A percentile compares a stretch with the other conserved stretches of the same genome.
phyloP scores from a whole-genome alignment of 2,329 filamentous ascomycete species.

The Cytospora piceae region DNA sequence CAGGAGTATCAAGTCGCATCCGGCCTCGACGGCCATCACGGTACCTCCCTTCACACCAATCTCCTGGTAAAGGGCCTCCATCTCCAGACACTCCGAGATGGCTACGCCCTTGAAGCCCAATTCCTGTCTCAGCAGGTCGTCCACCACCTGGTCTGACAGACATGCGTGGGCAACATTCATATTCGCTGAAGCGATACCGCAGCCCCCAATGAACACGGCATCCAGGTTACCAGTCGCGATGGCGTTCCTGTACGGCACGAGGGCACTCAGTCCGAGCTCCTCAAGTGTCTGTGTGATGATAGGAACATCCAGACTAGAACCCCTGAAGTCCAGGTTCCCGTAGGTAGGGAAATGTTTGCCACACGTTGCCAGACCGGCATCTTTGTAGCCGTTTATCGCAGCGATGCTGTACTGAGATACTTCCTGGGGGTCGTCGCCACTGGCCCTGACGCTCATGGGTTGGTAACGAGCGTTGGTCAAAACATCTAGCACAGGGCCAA shows the following conservation, averaged over 20 bases:
- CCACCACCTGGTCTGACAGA: slow-evolving; percentile 88
- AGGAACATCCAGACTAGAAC: slow-evolving; percentile 87
- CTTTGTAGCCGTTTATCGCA: slow-evolving; percentile 89
- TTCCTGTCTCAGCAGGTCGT: slow-evolving; percentile 85
- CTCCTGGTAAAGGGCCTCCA: slow-evolving; percentile 94
- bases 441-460: slow-evolving; percentile 85
- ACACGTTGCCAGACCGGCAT: slow-evolving; percentile 85
- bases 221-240: slow-evolving; percentile 81
- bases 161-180: slow-evolving; percentile 97
- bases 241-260: slow-evolving; percentile 90
- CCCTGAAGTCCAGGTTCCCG: slow-evolving; percentile 90
- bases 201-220: slow-evolving; percentile 94
- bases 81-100: slow-evolving; percentile 93
- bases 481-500: slow-evolving; percentile 92
- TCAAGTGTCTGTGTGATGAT: slow-evolving; percentile 95
- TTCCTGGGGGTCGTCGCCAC: slow-evolving; percentile 91
- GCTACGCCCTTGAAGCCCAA: slow-evolving; percentile 90
- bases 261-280: slow-evolving; percentile 85
- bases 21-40: slow-evolving; percentile 96
- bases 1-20: slow-evolving; percentile 87
- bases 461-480: slow-evolving; percentile 92
- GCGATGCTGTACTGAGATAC: slow-evolving; percentile 91
- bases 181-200: slow-evolving; percentile 86
- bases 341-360: slow-evolving; percentile 98
- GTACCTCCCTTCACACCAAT: slow-evolving; percentile 97